Conservation (phyloP, 371 early-diverging fungal genomes). For the Saksenaea oblongispora region DNA sequence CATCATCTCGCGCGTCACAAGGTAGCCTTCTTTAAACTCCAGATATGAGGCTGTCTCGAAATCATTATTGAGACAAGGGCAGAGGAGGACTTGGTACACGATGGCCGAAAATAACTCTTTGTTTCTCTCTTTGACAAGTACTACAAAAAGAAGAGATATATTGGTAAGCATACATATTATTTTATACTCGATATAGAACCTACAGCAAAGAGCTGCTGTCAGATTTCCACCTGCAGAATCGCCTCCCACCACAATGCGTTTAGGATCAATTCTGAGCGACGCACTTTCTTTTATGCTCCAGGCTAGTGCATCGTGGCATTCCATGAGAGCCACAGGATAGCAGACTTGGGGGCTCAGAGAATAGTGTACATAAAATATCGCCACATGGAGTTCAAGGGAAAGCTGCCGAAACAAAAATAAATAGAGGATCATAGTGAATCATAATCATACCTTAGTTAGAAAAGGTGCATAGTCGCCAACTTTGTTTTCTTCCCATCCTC, state of each 20-base stretch:
- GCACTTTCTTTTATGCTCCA: conserved; percentile 24
- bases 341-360: conserved; percentile 27
- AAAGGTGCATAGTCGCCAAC: not conserved
- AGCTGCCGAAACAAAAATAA: not conserved
- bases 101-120: conserved; percentile 9
- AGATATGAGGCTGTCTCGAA: conserved; percentile 26
- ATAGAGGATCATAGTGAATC: not conserved
- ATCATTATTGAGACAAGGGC: conserved; percentile 23
- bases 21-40: conserved; percentile 9
- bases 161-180: not conserved
- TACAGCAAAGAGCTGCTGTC: conserved; percentile 20
- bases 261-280: conserved; percentile 19
- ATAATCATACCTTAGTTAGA: conserved; percentile 6
- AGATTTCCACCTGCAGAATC: conserved; percentile 43
- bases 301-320: conserved; percentile 30
- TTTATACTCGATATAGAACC: not conserved
- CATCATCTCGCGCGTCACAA: conserved; percentile 17
- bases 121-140: conserved; percentile 19
- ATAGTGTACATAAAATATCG: conserved; percentile 28
- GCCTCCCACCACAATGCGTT: conserved; percentile 26
- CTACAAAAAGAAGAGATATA: too few species aligned
- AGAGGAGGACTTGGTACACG: conserved; percentile 25
- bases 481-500: conserved; percentile 11
- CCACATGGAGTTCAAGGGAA: conserved; percentile 1
- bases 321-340: conserved; percentile 30